Evolutionary conservation across 148 eudicot genomes (phyloP), one percentile per base, ranked within the genome.

Genomic region (Linanthus parryae): DNA sequence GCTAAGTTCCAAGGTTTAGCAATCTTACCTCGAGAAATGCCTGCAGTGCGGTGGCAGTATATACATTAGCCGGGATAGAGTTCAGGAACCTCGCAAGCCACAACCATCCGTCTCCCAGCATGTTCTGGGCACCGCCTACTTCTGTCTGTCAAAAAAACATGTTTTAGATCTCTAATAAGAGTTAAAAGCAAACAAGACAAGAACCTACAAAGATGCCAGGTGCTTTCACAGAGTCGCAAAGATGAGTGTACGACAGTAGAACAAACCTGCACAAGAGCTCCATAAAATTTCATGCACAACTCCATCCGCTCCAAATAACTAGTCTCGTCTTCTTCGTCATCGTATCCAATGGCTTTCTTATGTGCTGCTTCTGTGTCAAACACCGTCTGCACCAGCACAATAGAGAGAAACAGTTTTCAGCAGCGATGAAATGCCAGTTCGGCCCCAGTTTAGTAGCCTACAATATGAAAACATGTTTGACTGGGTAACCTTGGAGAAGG

Each of bases 11-110:
- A n/a, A n/a, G n/a, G n/a, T n/a, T n/a, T n/a, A 20, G 28, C 20
- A 17, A 33, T 63, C 91, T 79, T 74, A 92, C 99, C 44, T 73
- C 69, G 24, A 92, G 75, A 59, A 87, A 92, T 53, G 94, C 92
- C 47, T 75, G 74, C 35, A 92, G 75, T 17, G 99, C 85, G 25
- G 66, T 74, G 41, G 79, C 81, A 43, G 99, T 87, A 54, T 69
- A 75, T 26, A 71, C 39, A 54, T 72, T 84, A 36, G 94, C 73
- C 20, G 99, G 99, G 64, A 92, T 71, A 50, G 71, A 28, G 60
- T 84, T 92, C 73, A 88, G 59, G 64, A 81, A 82, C 63, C 99
- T 71, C 18, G 96, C 94, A 35, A 92, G 74, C 99, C 99, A 92
- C 28, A 71, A 61, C 99, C 99, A 92, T 19, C 99, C 99, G 65